Base-by-base conservation (phyloP, 495 filamentous ascomycete species). In the Tuber brumale region DNA sequence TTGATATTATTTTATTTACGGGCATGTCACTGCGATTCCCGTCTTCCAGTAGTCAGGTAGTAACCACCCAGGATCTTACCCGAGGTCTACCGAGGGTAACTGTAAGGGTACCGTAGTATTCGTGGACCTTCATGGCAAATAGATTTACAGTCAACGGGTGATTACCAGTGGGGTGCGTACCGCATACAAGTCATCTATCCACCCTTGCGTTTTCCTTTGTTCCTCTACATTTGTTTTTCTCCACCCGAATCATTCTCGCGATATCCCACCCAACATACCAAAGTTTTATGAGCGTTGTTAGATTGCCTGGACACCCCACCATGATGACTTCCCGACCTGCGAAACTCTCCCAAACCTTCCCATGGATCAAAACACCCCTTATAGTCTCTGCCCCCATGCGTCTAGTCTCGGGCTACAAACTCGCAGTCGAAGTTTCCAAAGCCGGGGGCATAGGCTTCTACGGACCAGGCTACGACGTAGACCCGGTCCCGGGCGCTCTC, bases 371-470 rank as follows among this genome's bases (percentile, higher is more conserved):
- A 2, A 74, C 81, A 19, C 92, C 93, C 0, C 85, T 94, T 69
- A 86, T 95, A 37, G 84, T 89, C 75, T 83, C 86, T 74, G 92
- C 92, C 0, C 93, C 93, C 8, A 94, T 95, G 91, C 88, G 90
- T 69, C 84, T 91, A 42, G 89, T 93, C 79, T 86, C 92, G 10
- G 87, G 89, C 7, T 3, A 27, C 51, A 27, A 31, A 86, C 85
- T 93, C 0, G 86, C 91, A 10, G 81, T 87, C 31, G 88, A 86
- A 37, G 86, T 93, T 21, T 90, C 89, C 31, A 85, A 85, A 72
- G 91, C 92, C 37, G 90, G 91, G n/a, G 91, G 91, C 0, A 6
- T 43, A 74, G 86, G 85, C 42, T 91, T 84, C 82, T 73, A 84
- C 74, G 80, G 79, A 76, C 73, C 79, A 37, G 83, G 83, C 78